phyloP scores from a whole-genome alignment of 1,139 yeast species.

The Lodderomyces metapsilosis region DNA sequence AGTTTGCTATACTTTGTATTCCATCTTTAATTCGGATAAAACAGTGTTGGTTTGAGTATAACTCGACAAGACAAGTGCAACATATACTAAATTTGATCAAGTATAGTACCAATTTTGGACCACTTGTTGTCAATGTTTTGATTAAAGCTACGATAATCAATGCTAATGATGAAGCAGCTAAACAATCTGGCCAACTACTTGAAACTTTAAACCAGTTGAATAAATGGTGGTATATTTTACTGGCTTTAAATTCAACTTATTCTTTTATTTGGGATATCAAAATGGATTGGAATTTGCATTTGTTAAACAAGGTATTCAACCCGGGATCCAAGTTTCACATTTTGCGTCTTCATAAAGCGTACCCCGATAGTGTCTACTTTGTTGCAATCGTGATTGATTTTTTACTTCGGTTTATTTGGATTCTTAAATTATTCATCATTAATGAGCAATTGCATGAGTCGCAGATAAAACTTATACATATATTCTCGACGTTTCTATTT shows the following conservation, averaged over 20 bases:
- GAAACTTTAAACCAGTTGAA: constrained; percentile 15
- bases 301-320: constrained; percentile 31
- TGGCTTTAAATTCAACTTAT: constrained; percentile 67
- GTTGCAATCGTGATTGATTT: constrained; percentile 60
- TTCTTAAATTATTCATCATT: constrained; percentile 47
- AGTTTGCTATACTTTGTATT: constrained; percentile 48
- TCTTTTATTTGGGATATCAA: constrained; percentile 86
- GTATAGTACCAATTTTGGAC: constrained; percentile 66
- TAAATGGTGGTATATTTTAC: constrained; percentile 51
- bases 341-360: constrained; percentile 12
- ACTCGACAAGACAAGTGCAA: constrained; percentile 43
- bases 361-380: constrained; percentile 36
- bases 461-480: constrained; percentile 16
- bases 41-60: constrained; percentile 77
- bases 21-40: constrained; percentile 74
- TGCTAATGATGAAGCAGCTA: constrained; percentile 8
- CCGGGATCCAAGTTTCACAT: constrained; percentile 3
- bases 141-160: constrained; percentile 25
- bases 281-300: constrained; percentile 83
- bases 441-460: constrained; percentile 21
- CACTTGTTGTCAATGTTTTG: constrained; percentile 50
- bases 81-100: constrained; percentile 74
- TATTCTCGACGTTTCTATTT: constrained; percentile 33
- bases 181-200: constrained; percentile 14
- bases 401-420: constrained; percentile 71